Evolutionary conservation across 179 eudicot genomes (phyloP).

Genomic region (Gypsophila paniculata): DNA sequence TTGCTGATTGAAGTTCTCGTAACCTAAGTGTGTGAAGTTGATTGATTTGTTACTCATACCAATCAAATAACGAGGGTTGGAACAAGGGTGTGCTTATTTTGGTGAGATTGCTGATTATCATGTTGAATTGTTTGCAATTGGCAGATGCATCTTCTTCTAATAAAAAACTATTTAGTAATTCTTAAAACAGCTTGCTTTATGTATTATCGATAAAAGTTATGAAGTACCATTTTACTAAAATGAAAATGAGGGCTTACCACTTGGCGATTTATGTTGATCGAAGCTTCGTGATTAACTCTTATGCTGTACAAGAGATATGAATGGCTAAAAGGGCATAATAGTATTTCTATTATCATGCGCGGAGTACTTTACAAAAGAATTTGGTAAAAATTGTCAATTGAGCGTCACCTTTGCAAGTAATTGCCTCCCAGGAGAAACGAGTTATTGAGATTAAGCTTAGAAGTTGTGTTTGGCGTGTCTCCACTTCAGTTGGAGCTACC

Average conservation of each 20-base stretch:
- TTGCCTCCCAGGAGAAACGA: too few relatives aligned
- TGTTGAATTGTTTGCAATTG: background rate
- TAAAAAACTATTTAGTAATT: too few relatives aligned
- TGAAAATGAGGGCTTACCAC: background rate
- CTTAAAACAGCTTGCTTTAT: background rate
- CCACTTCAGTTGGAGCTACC: background rate
- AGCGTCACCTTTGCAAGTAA: background rate
- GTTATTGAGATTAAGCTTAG: background rate
- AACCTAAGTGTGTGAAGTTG: background rate
- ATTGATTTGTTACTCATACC: background rate
- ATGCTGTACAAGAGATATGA: background rate
- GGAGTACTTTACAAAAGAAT: background rate
- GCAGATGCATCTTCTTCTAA: background rate
- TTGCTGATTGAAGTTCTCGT: background rate
- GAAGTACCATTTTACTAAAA: background rate
- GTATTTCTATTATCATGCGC: background rate
- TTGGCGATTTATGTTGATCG: background rate
- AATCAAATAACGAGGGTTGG: background rate
- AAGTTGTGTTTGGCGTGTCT: too few relatives aligned
- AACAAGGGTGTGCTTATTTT: too few relatives aligned
- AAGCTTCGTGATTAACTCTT: background rate
- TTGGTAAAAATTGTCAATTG: background rate
- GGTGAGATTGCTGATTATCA: background rate
- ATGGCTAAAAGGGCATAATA: background rate
- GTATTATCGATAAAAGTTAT: background rate